These are phyloP conservation scores for Vairimorpha necatrix DNA, from an alignment of 371 early-diverging fungal genomes.

Conservation along the genomic window DNA sequence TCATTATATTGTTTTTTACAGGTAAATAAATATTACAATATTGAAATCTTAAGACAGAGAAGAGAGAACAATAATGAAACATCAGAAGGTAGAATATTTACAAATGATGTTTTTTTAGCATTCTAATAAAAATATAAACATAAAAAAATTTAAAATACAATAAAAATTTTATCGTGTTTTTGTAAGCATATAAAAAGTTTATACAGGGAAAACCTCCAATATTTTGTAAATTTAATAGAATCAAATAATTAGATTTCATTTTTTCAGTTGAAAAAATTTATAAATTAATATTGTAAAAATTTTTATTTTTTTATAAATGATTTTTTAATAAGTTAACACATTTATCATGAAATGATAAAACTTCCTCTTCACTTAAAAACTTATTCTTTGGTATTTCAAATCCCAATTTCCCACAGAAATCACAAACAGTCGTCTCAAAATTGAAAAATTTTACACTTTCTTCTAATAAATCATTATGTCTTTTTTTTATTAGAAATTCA, in stretches of 20 bases:
- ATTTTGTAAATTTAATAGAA: too few species aligned
- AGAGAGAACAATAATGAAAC: too few species aligned
- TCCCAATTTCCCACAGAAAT: not conserved
- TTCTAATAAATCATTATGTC: not conserved
- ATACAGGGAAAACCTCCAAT: too few species aligned
- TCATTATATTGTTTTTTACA: not conserved
- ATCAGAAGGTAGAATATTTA: too few species aligned
- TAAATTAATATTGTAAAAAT: not conserved
- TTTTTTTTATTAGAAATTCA: not conserved
- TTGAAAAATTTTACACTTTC: not conserved
- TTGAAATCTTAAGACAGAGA: too few species aligned
- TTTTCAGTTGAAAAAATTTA: not conserved
- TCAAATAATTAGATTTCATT: too few species aligned
- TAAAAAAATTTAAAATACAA: too few species aligned
- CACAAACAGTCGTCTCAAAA: not conserved
- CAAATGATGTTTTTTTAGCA: too few species aligned
- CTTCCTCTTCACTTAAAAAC: not conserved
- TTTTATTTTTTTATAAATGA: too few species aligned
- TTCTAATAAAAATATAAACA: too few species aligned
- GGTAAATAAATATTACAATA: not conserved
- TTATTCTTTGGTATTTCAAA: not conserved
- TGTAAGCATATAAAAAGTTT: too few species aligned
- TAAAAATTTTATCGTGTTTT: too few species aligned
- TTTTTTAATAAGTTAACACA: not conserved
- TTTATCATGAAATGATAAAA: constrained; percentile 2